phyloP scores from a whole-genome alignment of 139 green algal species.

The Chlamydomonas sp. region DNA sequence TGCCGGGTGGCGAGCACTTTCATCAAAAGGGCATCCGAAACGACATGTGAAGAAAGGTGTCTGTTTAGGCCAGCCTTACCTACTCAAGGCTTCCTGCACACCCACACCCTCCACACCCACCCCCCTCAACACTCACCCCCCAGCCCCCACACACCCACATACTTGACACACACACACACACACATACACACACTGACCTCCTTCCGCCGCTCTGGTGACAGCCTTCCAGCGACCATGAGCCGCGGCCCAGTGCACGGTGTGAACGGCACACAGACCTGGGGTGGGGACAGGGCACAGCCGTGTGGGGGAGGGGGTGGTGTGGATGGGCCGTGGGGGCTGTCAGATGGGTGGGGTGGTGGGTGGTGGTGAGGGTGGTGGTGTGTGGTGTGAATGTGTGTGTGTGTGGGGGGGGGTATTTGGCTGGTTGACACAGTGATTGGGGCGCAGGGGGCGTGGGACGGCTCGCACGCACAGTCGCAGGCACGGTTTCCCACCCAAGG shows the following conservation, averaged over 20 bases:
- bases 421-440: neutral
- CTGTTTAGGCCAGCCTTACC: too few relatives aligned
- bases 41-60: too few relatives aligned
- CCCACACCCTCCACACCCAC: too few relatives aligned
- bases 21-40: too few relatives aligned
- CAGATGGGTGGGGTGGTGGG: neutral
- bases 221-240: slow-evolving; percentile 1
- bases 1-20: too few relatives aligned
- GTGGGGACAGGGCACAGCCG: neutral
- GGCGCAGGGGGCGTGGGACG: neutral
- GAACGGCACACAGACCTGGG: slow-evolving; percentile 9
- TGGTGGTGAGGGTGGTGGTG: neutral
- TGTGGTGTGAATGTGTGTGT: neutral
- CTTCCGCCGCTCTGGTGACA: neutral
- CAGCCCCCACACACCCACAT: too few relatives aligned
- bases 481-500: too few relatives aligned
- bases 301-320: neutral
- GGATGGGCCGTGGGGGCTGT: neutral
- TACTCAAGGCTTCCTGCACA: too few relatives aligned
- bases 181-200: too few relatives aligned
- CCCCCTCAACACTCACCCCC: too few relatives aligned
- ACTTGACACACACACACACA: too few relatives aligned
- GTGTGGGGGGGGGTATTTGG: neutral
- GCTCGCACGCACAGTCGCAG: too few relatives aligned
- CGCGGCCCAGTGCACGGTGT: slow-evolving; percentile 7